Evolutionary conservation across 306 rosid species (phyloP), one percentile per base, ranked within the genome.

Genomic region (Ochetophila trinervis): DNA sequence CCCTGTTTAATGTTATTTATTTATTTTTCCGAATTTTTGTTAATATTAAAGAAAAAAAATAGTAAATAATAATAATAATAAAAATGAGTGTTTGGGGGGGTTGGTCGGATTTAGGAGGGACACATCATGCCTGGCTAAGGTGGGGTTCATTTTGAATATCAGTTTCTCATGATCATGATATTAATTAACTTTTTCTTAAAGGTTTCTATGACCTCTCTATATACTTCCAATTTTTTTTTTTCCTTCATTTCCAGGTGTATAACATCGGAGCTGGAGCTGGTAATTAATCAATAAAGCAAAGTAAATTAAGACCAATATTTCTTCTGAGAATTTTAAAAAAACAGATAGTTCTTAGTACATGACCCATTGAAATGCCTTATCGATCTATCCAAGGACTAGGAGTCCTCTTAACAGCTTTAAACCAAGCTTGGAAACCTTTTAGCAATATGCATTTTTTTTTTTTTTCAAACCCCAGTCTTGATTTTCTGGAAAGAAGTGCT

Each of bases 161-260:
- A 61, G 73, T 56, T 62, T 30, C 65, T 75, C 76, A 88, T 88
- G 70, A 76, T 84, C 79, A 36, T n/a, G n/a, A n/a, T n/a, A n/a
- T n/a, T 77, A 71, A 55, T 45, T 27, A 21, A 16, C 27, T 47
- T 18, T 30, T 2, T 66, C 51, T 37, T 77, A 60, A 57, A 34
- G 65, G 63, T 73, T 62, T 74, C 63, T 30, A 35, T 47, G 59
- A 48, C 60, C 23, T 63, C 5, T 14, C 14, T 61, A 17, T 45
- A 42, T 2, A 13, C n/a, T 16, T 14, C 9, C 6, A 57, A 57
- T 10, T 40, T 8, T 2, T 2, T 40, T 9, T 40, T 8, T 10
- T 40, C 12, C 2, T 40, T 6, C 2, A 5, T 10, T 40, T 8
- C 1, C 45, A 10, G 8, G 45, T 40, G 2, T 8, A 12, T 40